Evolutionary conservation across 148 eudicot genomes (phyloP), one percentile per base, ranked within the genome.

Genomic region (Diospyros kaki): DNA sequence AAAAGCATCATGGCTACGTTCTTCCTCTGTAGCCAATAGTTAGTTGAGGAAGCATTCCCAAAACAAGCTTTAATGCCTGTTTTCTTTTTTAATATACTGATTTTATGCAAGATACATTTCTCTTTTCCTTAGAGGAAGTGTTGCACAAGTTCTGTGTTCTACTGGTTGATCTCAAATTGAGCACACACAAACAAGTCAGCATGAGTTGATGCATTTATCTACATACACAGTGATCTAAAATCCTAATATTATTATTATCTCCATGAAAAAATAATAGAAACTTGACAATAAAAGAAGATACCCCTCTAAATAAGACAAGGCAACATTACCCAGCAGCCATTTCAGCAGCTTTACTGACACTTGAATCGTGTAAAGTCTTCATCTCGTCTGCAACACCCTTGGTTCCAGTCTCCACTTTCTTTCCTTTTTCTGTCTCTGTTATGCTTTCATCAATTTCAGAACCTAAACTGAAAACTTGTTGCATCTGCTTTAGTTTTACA

Each of bases 321-420:
- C 42, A 75, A 66, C 60, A 72, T 88, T 85, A 96, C 99, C 99
- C 99, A 63, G 94, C 91, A 81, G 97, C 99, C 91, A 96, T 81
- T 79, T 96, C 97, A 70, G 99, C 99, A 84, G 99, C 99, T 85
- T 93, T 93, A 58, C 84, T 83, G 83, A 93, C 87, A 75, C 99
- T 96, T 70, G 93, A 79, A 75, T 88, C 97, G 60, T 85, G 87
- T 69, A 96, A 86, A 78, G 71, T 89, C 80, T 88, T 93, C 83
- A 93, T 76, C 83, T 96, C 99, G 76, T 71, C 78, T 44, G 77
- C 82, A 76, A 81, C 86, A 44, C 73, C 83, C 79, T 85, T 88
- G 67, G 84, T 76, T 73, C 80, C 81, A 41, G 91, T 85, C 76
- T 92, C 96, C 51, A 85, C 78, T 66, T 88, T 86, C 87, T 96